Conservation (phyloP, 495 filamentous ascomycete species). For the Daldinia childiae region DNA sequence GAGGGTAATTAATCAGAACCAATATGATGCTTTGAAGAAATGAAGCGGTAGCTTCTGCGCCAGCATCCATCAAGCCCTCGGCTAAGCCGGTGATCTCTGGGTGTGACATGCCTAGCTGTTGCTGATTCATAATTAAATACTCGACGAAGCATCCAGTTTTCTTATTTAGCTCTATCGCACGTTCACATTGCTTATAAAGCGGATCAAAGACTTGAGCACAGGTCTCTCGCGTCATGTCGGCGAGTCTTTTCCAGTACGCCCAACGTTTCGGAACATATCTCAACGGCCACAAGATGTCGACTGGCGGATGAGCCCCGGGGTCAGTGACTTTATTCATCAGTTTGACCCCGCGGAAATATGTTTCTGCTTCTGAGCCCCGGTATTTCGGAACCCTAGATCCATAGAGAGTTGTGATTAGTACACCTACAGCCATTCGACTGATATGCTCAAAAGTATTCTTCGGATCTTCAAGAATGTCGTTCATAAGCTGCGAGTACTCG, state of each 20-base stretch:
- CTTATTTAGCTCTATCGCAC: background rate
- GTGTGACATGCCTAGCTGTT: background rate
- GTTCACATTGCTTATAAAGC: background rate
- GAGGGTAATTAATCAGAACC: background rate
- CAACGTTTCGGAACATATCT: conserved; percentile 3
- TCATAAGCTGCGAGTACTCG: conserved; percentile 5
- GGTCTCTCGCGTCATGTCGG: conserved; percentile 4
- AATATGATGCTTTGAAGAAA: conserved; percentile 7
- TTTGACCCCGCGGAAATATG: conserved; percentile 4
- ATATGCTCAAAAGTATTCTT: conserved; percentile 1
- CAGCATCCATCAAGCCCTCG: background rate
- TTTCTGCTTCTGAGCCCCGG: background rate
- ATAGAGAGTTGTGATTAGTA: background rate
- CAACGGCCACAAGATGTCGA: background rate
- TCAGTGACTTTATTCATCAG: background rate
- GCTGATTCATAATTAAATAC: background rate
- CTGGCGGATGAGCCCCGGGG: conserved; percentile 2
- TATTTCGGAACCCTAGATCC: conserved; percentile 1
- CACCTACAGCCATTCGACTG: background rate
- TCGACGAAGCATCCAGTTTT: background rate
- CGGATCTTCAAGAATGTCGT: background rate
- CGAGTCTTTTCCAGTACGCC: conserved; percentile 7
- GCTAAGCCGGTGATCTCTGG: background rate
- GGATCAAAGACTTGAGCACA: background rate
- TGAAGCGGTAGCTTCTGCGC: conserved; percentile 2